Evolutionary conservation across 2,329 filamentous ascomycete species (phyloP).

Genomic region (Penicillium digitatum): DNA sequence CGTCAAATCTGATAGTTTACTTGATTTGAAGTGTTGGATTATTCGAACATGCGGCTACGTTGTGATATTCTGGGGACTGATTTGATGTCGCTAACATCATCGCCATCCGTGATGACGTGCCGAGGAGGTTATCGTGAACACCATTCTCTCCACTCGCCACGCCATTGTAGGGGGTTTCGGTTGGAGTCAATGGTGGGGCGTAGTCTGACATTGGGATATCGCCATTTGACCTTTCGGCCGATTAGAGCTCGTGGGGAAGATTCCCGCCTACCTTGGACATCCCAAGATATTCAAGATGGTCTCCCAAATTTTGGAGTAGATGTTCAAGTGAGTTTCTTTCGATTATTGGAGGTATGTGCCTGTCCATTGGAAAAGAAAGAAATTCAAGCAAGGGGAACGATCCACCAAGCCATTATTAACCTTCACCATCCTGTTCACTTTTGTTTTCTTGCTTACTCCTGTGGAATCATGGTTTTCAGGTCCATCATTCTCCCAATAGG

Average conservation of each 20-base stretch:
- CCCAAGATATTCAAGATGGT: neutral
- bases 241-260: neutral
- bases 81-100: slow-evolving; percentile 24
- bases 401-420: neutral
- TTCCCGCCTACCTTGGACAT: neutral
- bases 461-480: neutral
- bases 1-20: neutral
- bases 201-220: neutral
- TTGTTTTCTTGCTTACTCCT: neutral
- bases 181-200: neutral
- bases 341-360: neutral
- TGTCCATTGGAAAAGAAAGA: neutral
- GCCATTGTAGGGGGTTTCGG: slow-evolving; percentile 13
- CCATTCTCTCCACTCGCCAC: slow-evolving; percentile 19
- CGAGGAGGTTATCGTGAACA: slow-evolving; percentile 7
- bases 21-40: neutral
- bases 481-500: neutral
- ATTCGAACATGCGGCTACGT: neutral
- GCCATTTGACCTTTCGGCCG: neutral
- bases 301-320: neutral
- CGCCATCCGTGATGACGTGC: slow-evolving; percentile 20
- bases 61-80: slow-evolving; percentile 7
- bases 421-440: neutral
- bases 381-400: too few species aligned
- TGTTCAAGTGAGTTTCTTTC: neutral